phyloP scores from a whole-genome alignment of 2,329 filamentous ascomycete species.

The Elsinoe ampelina region DNA sequence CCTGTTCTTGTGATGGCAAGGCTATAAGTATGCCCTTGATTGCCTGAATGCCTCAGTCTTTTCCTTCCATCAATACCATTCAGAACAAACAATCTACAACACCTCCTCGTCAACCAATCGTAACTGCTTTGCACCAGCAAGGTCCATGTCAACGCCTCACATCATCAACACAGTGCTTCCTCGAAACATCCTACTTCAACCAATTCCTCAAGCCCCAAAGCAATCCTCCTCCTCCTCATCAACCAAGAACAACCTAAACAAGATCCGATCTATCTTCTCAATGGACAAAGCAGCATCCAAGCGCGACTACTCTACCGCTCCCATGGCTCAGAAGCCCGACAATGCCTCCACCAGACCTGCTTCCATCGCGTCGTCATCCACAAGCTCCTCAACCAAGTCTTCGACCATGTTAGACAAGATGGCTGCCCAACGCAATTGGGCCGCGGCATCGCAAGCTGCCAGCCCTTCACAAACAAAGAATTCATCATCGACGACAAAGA shows the following conservation, averaged over 20 bases:
- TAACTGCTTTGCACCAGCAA: too few relatives aligned
- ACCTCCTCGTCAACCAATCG: neutral
- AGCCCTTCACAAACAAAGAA: neutral
- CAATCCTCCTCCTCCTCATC: neutral
- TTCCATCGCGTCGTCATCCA: neutral
- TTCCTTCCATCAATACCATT: neutral
- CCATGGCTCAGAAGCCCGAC: neutral
- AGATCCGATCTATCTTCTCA: conserved; percentile 8
- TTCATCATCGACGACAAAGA: neutral
- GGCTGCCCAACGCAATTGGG: neutral
- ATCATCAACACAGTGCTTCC: conserved; percentile 2
- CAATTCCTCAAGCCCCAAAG: neutral
- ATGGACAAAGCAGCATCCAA: conserved; percentile 4
- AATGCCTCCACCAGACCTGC: neutral
- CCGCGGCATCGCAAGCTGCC: neutral
- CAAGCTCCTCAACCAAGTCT: neutral
- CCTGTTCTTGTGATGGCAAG: neutral
- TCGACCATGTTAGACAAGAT: conserved; percentile 5
- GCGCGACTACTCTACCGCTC: neutral
- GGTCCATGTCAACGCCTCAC: neutral
- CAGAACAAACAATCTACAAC: neutral
- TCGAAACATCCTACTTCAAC: neutral
- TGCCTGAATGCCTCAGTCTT: neutral
- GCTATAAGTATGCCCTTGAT: neutral
- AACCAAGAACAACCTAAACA: conserved; percentile 1